A percentile compares a stretch with the other conserved stretches of the same genome.
These are phyloP conservation scores for Trichosporon sp. DNA, from an alignment of 1,284 basidiomycete genomes.

Conservation along the genomic window DNA sequence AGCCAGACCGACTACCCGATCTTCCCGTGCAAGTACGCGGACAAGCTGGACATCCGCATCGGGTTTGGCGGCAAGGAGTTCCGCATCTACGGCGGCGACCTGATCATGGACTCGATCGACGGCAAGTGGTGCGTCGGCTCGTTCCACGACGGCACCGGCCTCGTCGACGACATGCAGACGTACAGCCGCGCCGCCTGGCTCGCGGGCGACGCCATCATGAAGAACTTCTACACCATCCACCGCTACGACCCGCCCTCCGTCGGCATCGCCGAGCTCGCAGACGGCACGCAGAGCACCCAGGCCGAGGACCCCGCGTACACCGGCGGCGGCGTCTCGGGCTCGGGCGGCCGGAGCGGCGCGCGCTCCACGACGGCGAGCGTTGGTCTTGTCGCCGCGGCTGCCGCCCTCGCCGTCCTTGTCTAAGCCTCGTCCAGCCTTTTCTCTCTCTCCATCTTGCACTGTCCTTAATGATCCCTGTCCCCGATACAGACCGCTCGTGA, in stretches of 20 bases:
- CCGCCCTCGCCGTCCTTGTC: not conserved
- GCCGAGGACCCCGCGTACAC: not conserved
- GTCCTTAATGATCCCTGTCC: not conserved
- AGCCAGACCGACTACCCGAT: not conserved
- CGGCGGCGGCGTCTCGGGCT: not conserved
- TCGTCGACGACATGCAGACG: not conserved
- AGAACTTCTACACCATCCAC: slow-evolving; percentile 55
- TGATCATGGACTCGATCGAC: not conserved
- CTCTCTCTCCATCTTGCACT: not conserved
- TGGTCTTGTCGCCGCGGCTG: not conserved
- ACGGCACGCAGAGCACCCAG: not conserved
- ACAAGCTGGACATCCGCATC: not conserved
- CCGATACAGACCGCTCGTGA: too few species aligned
- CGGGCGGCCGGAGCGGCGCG: not conserved
- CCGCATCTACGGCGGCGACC: not conserved
- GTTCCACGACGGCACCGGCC: not conserved
- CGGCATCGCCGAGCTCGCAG: slow-evolving; percentile 45
- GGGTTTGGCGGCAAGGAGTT: slow-evolving; percentile 2
- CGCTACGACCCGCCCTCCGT: slow-evolving; percentile 51
- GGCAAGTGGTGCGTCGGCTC: not conserved
- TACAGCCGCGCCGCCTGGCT: slow-evolving; percentile 59
- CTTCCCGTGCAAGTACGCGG: not conserved
- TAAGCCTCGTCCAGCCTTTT: not conserved
- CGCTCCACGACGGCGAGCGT: not conserved
- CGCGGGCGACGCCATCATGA: slow-evolving; percentile 87